Evolutionary conservation across 352 stramenopile species (phyloP).

Genomic region (Paralagenidium karlingii): DNA sequence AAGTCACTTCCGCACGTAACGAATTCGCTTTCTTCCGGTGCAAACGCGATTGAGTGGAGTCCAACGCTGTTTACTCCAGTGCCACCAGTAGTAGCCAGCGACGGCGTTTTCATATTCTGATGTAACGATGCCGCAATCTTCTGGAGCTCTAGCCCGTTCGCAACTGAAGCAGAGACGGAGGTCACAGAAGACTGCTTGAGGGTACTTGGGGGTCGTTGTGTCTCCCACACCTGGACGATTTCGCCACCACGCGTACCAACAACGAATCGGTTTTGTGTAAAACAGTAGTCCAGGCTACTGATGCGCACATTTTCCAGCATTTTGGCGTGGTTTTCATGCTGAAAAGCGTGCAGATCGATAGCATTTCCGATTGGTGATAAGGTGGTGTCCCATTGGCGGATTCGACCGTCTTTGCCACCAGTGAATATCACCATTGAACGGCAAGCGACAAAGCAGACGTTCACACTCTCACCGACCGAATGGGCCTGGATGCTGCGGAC

Average conservation of each 20-base stretch:
- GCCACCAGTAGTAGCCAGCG: too few relatives aligned
- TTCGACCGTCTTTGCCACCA: conserved; percentile 50
- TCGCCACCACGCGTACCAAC: conserved; percentile 41
- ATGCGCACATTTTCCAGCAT: conserved; percentile 52
- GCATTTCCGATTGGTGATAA: conserved; percentile 51
- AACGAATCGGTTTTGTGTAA: conserved; percentile 23
- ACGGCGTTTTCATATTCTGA: too few relatives aligned
- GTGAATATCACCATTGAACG: conserved; percentile 72
- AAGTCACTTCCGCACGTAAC: conserved; percentile 2
- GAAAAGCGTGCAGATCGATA: conserved; percentile 32
- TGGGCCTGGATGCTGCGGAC: conserved; percentile 49
- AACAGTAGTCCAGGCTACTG: conserved; percentile 55
- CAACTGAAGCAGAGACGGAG: too few relatives aligned
- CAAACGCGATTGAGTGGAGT: too few relatives aligned
- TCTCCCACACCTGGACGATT: conserved; percentile 38
- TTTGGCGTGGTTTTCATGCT: not conserved
- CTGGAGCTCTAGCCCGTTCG: too few relatives aligned
- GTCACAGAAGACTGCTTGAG: too few relatives aligned
- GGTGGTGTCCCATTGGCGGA: conserved; percentile 77
- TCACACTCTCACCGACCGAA: conserved; percentile 30
- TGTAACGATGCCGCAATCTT: too few relatives aligned
- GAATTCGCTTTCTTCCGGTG: too few relatives aligned
- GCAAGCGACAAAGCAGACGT: conserved; percentile 36
- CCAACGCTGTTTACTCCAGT: too few relatives aligned
- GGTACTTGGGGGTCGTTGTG: too few relatives aligned